These are phyloP conservation scores for Xylariaceae sp. DNA, from an alignment of 2,329 filamentous ascomycete species.

Conservation along the genomic window DNA sequence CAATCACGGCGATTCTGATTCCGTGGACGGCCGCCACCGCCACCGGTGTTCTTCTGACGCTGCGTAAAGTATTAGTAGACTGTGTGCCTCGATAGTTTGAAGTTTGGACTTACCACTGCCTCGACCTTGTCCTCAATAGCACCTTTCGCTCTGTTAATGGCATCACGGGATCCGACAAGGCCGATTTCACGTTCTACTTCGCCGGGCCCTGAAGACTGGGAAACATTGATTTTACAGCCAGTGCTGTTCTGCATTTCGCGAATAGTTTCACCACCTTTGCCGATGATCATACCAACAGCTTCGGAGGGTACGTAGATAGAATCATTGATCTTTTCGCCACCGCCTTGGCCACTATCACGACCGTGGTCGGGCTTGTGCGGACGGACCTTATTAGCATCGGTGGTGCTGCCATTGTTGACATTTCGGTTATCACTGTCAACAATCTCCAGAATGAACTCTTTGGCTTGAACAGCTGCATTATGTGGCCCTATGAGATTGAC, in stretches of 20 bases:
- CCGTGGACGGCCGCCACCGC: constrained; percentile 46
- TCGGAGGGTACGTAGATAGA: constrained; percentile 86
- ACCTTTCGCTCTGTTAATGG: constrained; percentile 78
- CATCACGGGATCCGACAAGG: constrained; percentile 74
- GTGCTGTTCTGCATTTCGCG: constrained; percentile 88
- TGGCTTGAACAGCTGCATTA: constrained; percentile 74
- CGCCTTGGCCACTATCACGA: constrained; percentile 45
- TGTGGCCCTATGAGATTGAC: constrained; percentile 86
- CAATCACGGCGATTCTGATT: constrained; percentile 52
- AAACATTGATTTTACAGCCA: constrained; percentile 94
- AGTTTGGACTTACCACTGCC: constrained; percentile 67
- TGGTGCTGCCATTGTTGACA: constrained; percentile 24
- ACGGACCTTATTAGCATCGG: constrained; percentile 40
- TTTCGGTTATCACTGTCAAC: constrained; percentile 85
- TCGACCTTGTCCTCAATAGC: constrained; percentile 93
- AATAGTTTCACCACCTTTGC: constrained; percentile 91
- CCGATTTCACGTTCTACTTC: constrained; percentile 86
- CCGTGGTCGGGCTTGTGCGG: constrained; percentile 42
- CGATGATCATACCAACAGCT: constrained; percentile 94
- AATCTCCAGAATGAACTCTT: constrained; percentile 89
- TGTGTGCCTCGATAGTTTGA: not conserved
- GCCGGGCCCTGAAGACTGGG: constrained; percentile 74
- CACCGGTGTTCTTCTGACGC: constrained; percentile 58
- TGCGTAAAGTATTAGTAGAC: constrained; percentile 39
- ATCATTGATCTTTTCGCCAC: constrained; percentile 74